Conservation (phyloP, 345 rosid species). For the Firmiana major region DNA sequence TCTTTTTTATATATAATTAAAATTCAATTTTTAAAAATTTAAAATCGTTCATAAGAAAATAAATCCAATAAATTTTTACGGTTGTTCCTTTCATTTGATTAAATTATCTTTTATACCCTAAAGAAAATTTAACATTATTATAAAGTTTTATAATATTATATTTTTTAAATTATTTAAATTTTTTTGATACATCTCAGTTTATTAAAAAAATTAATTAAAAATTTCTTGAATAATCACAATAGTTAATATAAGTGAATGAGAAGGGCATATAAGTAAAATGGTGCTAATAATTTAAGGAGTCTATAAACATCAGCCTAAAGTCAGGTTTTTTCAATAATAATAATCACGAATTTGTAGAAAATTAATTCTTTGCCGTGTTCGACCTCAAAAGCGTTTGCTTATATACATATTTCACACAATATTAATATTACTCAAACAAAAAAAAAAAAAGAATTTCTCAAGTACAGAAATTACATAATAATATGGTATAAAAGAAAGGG, state of each 20-base stretch:
- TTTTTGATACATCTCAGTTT: no score
- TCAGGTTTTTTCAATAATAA: slow-evolving; percentile 17
- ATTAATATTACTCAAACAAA: not conserved
- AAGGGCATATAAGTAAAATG: slow-evolving; percentile 13
- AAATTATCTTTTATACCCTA: not conserved
- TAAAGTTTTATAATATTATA: no score
- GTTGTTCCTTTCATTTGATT: not conserved
- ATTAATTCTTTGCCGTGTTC: slow-evolving; percentile 57
- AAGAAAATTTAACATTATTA: not conserved
- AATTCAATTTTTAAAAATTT: no score
- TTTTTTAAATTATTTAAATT: no score
- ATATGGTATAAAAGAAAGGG: not conserved
- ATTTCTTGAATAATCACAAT: not conserved
- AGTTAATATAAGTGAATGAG: not conserved
- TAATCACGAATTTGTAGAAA: slow-evolving; percentile 17
- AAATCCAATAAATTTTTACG: no score
- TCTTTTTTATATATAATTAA: no score
- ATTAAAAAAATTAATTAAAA: no score
- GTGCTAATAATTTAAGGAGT: not conserved
- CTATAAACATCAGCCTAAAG: not conserved
- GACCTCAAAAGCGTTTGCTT: slow-evolving; percentile 33
- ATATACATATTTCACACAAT: not conserved
- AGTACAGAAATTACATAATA: not conserved
- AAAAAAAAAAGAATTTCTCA: not conserved
- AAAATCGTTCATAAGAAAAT: no score